Evolutionary conservation across 179 eudicot genomes (phyloP).

Genomic region (Gypsophila paniculata): DNA sequence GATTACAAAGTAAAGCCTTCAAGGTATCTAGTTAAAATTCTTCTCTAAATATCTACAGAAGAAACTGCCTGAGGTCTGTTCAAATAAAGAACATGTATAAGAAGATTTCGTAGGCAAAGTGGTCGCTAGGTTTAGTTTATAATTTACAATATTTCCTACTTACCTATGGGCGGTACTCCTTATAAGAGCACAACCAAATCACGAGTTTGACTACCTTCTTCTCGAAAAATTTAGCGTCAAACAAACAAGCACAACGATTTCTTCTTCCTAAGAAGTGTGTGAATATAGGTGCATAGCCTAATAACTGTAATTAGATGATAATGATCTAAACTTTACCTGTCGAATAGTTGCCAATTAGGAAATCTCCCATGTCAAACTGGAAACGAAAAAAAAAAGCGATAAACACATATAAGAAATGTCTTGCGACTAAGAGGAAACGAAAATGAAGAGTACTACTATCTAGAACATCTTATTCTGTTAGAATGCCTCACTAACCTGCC

Average conservation of each 20-base stretch:
- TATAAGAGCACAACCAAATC: not conserved
- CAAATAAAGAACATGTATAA: not conserved
- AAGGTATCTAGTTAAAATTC: not conserved
- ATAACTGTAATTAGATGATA: not conserved
- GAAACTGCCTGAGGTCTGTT: not conserved
- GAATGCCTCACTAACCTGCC: conserved; percentile 55
- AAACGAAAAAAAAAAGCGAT: not conserved
- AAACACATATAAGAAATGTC: conserved; percentile 7
- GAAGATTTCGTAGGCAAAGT: not conserved
- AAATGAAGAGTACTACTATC: not conserved
- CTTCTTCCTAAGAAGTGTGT: not conserved
- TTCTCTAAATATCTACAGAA: not conserved
- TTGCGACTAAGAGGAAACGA: not conserved
- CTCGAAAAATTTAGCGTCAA: not conserved
- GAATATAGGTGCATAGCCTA: not conserved
- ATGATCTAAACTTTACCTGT: conserved; percentile 43
- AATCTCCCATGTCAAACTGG: conserved; percentile 81
- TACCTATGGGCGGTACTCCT: too few relatives aligned
- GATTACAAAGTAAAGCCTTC: not conserved
- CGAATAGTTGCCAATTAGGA: conserved; percentile 55
- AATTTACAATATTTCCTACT: too few relatives aligned
- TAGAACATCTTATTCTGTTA: not conserved
- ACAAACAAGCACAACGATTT: not conserved
- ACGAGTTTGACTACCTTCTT: too few relatives aligned
- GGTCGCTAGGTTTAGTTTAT: not conserved